Conservation (phyloP, 2,329 filamentous ascomycete genomes). For the Diplodia corticola region DNA sequence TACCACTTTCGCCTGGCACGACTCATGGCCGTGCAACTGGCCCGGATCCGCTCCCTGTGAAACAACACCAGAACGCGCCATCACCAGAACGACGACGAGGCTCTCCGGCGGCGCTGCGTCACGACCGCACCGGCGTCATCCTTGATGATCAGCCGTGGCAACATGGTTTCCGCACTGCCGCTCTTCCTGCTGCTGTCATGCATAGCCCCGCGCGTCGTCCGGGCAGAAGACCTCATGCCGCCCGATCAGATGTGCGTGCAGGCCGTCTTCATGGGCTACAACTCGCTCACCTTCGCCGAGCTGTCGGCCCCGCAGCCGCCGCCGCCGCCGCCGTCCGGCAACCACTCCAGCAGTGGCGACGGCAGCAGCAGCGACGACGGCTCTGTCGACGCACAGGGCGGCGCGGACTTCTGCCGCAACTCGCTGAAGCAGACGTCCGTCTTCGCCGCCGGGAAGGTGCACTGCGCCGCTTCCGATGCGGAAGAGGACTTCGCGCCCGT, state of each 20-base stretch:
- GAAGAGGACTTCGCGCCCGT: background rate
- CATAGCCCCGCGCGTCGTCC: background rate
- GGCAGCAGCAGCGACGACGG: background rate
- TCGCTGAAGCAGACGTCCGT: background rate
- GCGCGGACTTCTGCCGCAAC: constrained; percentile 1
- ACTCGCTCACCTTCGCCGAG: constrained; percentile 4
- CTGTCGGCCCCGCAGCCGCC: too few species aligned
- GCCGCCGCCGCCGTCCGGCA: background rate
- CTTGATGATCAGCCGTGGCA: background rate
- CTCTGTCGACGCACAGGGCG: background rate
- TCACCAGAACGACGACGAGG: background rate
- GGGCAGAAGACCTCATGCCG: background rate
- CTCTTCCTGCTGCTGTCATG: background rate
- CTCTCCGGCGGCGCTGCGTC: background rate
- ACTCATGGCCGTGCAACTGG: constrained; percentile 6
- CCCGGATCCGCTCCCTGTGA: background rate
- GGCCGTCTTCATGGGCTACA: constrained; percentile 10
- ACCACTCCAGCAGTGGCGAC: background rate
- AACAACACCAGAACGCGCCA: background rate
- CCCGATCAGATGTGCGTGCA: constrained; percentile 12
- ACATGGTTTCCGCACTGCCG: background rate
- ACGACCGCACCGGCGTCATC: background rate
- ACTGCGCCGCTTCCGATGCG: constrained; percentile 1
- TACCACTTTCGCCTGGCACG: background rate
- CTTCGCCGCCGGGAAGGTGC: constrained; percentile 1